Conservation (phyloP, 2,329 filamentous ascomycete species). For the Arachnopeziza araneosa region DNA sequence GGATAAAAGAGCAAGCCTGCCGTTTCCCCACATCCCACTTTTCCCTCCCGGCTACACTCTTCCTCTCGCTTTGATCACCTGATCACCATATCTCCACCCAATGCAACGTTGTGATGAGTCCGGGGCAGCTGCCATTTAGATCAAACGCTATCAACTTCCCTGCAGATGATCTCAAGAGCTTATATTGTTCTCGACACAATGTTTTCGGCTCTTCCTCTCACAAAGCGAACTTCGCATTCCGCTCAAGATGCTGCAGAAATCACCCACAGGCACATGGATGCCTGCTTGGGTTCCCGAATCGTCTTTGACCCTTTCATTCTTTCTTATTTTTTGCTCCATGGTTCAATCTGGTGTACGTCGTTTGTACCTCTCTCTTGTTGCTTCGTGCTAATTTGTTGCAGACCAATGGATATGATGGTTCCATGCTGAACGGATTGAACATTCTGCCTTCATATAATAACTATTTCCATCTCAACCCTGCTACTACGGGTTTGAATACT, state of each 20-base stretch:
- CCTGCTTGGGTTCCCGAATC: constrained; percentile 42
- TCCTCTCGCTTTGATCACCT: neutral
- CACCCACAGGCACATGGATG: constrained; percentile 40
- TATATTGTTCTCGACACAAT: neutral
- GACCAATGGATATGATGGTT: constrained; percentile 20
- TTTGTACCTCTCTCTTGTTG: neutral
- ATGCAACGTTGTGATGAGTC: neutral
- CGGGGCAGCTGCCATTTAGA: neutral
- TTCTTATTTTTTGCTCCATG: constrained; percentile 40
- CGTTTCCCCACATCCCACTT: neutral
- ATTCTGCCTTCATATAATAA: constrained; percentile 51
- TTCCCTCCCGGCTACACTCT: neutral
- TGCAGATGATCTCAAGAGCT: neutral
- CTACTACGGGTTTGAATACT: constrained; percentile 49
- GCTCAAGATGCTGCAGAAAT: constrained; percentile 31
- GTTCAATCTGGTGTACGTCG: constrained; percentile 38
- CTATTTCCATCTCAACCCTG: constrained; percentile 49
- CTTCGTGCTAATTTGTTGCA: neutral
- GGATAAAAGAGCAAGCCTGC: neutral
- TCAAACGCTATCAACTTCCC: neutral
- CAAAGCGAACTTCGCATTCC: neutral
- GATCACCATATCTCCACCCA: neutral
- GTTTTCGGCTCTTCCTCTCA: neutral
- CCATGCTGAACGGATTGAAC: constrained; percentile 44
- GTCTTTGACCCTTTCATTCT: constrained; percentile 33